Conservation (phyloP, 2,329 filamentous ascomycete species). For the Fusarium staphyleae region DNA sequence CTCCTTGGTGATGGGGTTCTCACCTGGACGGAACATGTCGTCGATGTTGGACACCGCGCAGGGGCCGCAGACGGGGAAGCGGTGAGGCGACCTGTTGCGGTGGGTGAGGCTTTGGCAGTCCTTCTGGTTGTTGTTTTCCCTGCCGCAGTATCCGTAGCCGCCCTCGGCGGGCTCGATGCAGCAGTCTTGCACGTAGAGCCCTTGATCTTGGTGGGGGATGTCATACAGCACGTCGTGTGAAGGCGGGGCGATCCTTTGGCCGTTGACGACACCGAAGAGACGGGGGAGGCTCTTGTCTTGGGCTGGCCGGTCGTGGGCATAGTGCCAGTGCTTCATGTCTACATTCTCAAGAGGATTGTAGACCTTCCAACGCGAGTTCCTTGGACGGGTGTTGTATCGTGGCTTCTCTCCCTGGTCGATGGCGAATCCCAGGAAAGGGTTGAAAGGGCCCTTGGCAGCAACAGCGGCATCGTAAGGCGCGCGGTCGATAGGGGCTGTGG, state of each 20-base stretch:
- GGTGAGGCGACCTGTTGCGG: slow-evolving; percentile 11
- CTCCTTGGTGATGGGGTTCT: slow-evolving; percentile 14
- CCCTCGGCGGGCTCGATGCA: slow-evolving; percentile 29
- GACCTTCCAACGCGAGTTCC: slow-evolving; percentile 28
- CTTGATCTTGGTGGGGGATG: slow-evolving; percentile 7
- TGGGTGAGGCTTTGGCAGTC: slow-evolving; percentile 33
- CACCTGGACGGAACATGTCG: slow-evolving; percentile 21
- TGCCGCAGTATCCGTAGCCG: slow-evolving; percentile 21
- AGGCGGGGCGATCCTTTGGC: slow-evolving; percentile 13
- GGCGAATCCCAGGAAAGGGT: slow-evolving; percentile 29
- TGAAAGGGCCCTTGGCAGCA: slow-evolving; percentile 10
- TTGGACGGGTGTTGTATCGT: slow-evolving; percentile 1
- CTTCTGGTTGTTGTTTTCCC: neutral
- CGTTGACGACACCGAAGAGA: slow-evolving; percentile 19
- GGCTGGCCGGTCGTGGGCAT: neutral
- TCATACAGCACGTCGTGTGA: slow-evolving; percentile 24
- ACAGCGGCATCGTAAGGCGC: slow-evolving; percentile 1
- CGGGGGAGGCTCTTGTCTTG: neutral
- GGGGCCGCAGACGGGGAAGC: slow-evolving; percentile 28
- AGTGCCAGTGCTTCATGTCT: slow-evolving; percentile 32
- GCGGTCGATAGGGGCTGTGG: neutral
- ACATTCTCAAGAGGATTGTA: slow-evolving; percentile 29
- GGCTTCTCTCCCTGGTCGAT: neutral
- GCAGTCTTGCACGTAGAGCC: neutral
- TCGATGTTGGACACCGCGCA: slow-evolving; percentile 39